phyloP scores from a whole-genome alignment of 2,329 filamentous ascomycete genomes.

The Venturia effusa region DNA sequence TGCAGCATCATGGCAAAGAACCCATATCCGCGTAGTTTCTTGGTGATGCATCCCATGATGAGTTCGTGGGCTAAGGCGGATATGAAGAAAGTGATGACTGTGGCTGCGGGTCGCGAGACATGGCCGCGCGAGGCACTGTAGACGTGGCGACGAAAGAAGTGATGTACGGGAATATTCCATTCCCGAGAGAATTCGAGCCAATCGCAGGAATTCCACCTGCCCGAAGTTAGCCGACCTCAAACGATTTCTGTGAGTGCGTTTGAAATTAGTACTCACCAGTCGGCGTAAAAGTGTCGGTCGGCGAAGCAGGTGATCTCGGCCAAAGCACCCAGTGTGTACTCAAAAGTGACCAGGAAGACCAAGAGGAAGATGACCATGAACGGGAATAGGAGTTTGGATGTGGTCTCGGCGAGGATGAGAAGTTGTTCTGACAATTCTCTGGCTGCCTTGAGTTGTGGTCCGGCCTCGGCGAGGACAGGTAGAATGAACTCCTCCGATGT shows the following conservation, averaged over 20 bases:
- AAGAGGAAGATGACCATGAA: slow-evolving; percentile 95
- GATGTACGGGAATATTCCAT: slow-evolving; percentile 97
- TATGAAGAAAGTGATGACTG: slow-evolving; percentile 82
- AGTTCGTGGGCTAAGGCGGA: slow-evolving; percentile 85
- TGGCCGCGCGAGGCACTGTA: slow-evolving; percentile 72
- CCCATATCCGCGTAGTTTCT: slow-evolving; percentile 90
- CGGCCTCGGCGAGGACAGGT: slow-evolving; percentile 70
- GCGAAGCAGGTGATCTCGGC: slow-evolving; percentile 70
- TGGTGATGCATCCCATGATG: slow-evolving; percentile 95
- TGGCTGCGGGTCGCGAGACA: slow-evolving; percentile 67
- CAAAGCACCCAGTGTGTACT: slow-evolving; percentile 89
- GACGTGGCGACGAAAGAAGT: slow-evolving; percentile 88
- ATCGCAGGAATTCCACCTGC: slow-evolving; percentile 59
- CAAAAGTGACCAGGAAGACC: slow-evolving; percentile 96
- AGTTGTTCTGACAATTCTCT: slow-evolving; percentile 43
- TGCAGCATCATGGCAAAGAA: slow-evolving; percentile 95
- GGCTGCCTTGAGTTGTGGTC: slow-evolving; percentile 38
- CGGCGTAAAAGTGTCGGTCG: slow-evolving; percentile 83
- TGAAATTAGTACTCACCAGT: slow-evolving; percentile 44
- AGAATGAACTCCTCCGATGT: slow-evolving; percentile 93
- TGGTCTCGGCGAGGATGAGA: slow-evolving; percentile 78
- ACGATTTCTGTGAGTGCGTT: slow-evolving; percentile 76
- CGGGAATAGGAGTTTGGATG: slow-evolving; percentile 84
- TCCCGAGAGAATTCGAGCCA: slow-evolving; percentile 94
- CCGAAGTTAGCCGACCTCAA: slow-evolving; percentile 49